A percentile compares a stretch with the other conserved stretches of the same genome.
Evolutionary conservation across 371 early-diverging fungal species (phyloP).

Genomic region (Mortierella sp.): DNA sequence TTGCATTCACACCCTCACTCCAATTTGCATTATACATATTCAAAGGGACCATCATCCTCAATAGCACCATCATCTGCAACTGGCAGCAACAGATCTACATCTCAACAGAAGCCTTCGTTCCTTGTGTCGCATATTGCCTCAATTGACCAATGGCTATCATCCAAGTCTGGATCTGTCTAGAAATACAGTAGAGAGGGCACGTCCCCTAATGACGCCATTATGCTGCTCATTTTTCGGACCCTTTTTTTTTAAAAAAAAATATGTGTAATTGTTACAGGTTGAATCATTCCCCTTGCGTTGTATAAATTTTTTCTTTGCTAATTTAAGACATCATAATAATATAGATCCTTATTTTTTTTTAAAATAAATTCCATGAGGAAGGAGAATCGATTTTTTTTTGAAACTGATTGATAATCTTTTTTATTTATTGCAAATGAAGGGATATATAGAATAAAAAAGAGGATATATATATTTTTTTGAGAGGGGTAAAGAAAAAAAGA

Average conservation of each 20-base stretch:
- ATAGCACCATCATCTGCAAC: neutral
- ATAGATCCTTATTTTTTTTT: neutral
- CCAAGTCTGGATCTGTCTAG: constrained; percentile 21
- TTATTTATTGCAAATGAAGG: constrained; percentile 12
- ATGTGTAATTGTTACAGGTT: neutral
- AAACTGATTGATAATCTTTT: constrained; percentile 8
- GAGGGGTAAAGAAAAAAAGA: too few species aligned
- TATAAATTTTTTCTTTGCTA: neutral
- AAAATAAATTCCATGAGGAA: constrained; percentile 8
- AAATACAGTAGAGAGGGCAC: neutral
- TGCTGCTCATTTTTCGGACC: neutral
- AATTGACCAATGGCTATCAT: constrained; percentile 43
- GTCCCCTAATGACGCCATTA: neutral
- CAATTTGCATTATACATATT: neutral
- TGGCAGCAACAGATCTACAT: neutral
- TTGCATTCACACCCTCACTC: neutral
- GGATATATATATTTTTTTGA: neutral
- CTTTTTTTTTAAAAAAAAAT: neutral
- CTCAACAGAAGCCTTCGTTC: constrained; percentile 31
- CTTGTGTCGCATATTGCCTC: constrained; percentile 49
- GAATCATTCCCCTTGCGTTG: neutral
- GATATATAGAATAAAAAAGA: too few species aligned
- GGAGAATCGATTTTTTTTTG: constrained; percentile 30
- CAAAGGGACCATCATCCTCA: too few species aligned
- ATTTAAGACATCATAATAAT: neutral